Evolutionary conservation across 2,329 filamentous ascomycete species (phyloP), one percentile per base, ranked within the genome.

Genomic region (Pseudocercospora pini-densiflorae): DNA sequence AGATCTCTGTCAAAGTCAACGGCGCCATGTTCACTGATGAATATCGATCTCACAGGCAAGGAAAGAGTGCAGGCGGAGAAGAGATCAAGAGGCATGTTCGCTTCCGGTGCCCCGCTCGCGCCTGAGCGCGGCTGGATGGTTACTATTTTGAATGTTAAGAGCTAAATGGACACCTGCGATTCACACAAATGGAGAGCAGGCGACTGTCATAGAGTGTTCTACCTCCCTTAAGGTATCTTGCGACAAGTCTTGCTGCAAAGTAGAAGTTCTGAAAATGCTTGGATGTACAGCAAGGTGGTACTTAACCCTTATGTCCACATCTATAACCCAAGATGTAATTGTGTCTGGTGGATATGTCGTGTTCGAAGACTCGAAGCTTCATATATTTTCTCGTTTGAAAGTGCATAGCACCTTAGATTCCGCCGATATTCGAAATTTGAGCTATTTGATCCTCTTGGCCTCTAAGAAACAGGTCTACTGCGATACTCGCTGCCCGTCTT

Each of bases 1-100:
- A 70, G 60, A 70, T 63, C 27, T 69, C 68, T 9, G 64, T 67
- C 57, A 70, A 19, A 9, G 66, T 70, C 7, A 61, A 62, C 36
- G 68, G 62, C 8, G 66, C 60, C 68, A 68, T 70, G 12, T 12
- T 6, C 8, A 6, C 14, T 5, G n/a, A n/a, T 16, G 6, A 43
- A 19, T 1, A 19, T 19, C 6, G 12, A 43, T 19, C 5, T n/a
- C 7, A 24, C 3, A 27, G 23, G 47, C 19, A 24, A 51, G 9
- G 21, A 23, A 49, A n/a, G 45, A n/a, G 5, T 19, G 47, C 10
- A 55, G 27, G 27, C 23, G 23, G 24, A 55, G 51, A 31, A 31
- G 23, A 27, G 23, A 55, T 55, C 27, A 27, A 29, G 51, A 27
- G 24, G 27, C 16, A 29, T 31, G 10, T 9, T 31, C 23, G 16